Percentiles rank a stretch among this genome's conserved stretches.
phyloP scores from a whole-genome alignment of 768 basidiomycete genomes.

The Auriscalpium vulgare region DNA sequence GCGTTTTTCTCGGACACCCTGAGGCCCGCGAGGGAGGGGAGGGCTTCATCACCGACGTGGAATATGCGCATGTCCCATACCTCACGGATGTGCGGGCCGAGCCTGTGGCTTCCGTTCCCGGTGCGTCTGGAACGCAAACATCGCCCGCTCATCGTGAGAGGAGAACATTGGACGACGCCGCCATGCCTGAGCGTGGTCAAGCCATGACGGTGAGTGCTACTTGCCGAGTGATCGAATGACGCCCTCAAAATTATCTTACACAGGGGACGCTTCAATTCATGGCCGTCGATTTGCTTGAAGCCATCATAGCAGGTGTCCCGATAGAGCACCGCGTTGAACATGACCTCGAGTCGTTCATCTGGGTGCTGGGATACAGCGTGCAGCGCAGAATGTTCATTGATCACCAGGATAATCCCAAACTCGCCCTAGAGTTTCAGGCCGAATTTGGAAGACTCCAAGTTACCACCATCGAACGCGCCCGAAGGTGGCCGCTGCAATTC shows the following conservation, averaged over 20 bases:
- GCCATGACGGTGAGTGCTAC: not conserved
- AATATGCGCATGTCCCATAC: not conserved
- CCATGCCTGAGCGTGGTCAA: not conserved
- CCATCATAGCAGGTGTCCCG: not conserved
- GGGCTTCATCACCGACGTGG: not conserved
- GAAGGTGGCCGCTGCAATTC: too few relatives aligned
- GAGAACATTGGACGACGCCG: not conserved
- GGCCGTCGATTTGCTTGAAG: not conserved
- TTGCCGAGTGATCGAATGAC: not conserved
- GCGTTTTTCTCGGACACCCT: not conserved
- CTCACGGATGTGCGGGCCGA: not conserved
- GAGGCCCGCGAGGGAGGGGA: not conserved
- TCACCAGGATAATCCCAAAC: too few relatives aligned
- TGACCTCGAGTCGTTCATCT: conserved; percentile 15
- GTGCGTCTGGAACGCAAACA: not conserved
- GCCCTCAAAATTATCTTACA: not conserved
- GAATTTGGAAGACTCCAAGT: too few relatives aligned
- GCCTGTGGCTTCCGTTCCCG: not conserved
- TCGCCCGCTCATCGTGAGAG: not conserved
- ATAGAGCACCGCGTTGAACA: not conserved
- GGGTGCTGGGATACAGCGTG: conserved; percentile 4
- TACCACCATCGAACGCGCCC: too few relatives aligned
- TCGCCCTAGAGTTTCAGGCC: too few relatives aligned
- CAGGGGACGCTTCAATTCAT: not conserved
- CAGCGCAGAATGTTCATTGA: too few relatives aligned